Percentiles rank a stretch among this genome's conserved stretches.
Evolutionary conservation across 352 stramenopile genomes (phyloP).

Genomic region (Globisporangium orthogonon): DNA sequence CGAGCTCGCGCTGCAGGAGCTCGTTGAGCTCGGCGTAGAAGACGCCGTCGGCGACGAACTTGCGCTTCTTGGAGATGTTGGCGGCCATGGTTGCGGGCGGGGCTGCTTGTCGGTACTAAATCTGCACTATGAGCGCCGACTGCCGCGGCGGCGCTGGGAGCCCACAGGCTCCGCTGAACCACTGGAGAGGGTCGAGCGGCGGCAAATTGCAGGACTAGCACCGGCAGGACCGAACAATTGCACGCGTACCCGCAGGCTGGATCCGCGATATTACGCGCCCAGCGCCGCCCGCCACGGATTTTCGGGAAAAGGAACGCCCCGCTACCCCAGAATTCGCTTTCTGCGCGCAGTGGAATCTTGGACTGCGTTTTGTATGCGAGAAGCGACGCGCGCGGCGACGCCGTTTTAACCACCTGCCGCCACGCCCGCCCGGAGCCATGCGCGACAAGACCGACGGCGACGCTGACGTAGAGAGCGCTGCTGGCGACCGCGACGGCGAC

Average conservation of each 20-base stretch:
- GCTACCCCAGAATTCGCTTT: not conserved
- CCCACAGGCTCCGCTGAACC: not conserved
- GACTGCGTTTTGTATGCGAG: not conserved
- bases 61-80: conserved; percentile 99
- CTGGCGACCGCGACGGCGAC: not conserved
- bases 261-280: not conserved
- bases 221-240: too few relatives aligned
- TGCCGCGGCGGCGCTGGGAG: not conserved
- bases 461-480: too few relatives aligned
- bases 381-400: not conserved
- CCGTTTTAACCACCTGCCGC: too few relatives aligned
- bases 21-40: conserved; percentile 99
- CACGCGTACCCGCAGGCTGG: too few relatives aligned
- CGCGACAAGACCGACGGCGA: too few relatives aligned
- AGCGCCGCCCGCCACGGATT: too few relatives aligned
- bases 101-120: conserved; percentile 18
- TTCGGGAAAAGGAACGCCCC: too few relatives aligned
- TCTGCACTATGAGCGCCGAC: conserved; percentile 8
- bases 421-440: too few relatives aligned
- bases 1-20: conserved; percentile 96
- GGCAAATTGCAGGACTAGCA: not conserved
- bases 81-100: conserved; percentile 84
- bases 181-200: not conserved
- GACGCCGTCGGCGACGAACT: conserved; percentile 99
- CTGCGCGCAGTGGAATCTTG: not conserved